Evolutionary conservation across 2,329 filamentous ascomycete species (phyloP), one percentile per base, ranked within the genome.

Genomic region (Botrytis porri): DNA sequence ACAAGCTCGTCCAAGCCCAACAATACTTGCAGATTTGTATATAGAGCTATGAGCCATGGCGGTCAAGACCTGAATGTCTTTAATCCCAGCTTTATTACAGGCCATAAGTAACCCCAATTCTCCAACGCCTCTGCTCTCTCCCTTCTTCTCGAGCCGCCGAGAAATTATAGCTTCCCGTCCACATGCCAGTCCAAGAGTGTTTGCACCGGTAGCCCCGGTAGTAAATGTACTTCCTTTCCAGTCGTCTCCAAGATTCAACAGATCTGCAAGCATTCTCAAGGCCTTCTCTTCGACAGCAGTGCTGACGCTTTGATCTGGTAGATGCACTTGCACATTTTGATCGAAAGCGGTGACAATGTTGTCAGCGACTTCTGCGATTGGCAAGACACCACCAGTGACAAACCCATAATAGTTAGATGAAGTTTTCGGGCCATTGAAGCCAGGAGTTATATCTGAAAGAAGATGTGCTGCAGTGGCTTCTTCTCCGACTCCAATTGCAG

Each of bases 31-130:
- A 18, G 94, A 94, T 83, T 98, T 98, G 70, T 86, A 86, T 2
- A 97, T 83, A 3, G 93, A 97, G 61, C 93, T 97, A 81, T 98
- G 95, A 0, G 91, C 92, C 76, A 92, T 88, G 59, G 93, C 94
- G 1, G 93, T 95, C 74, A 98, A 84, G 12, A 98, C 85, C 79
- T 94, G 92, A 10, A 98, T 85, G 37, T 90, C 87, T 29, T 85
- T 85, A 22, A 97, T 82, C 0, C 90, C 89, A 0, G 92, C 89
- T 61, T 83, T 83, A 9, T 83, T 81, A 80, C 93, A 92, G 2
- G 93, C 92, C 45, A 85, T 85, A 35, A 92, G 81, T 4, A 97
- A 79, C 0, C 95, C 95, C 45, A 89, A 77, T 76, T 94, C 90
- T 0, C 91, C 93, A 0, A 94, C 89, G 35, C 85, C 86, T 51